These are phyloP conservation scores for Ambrosiella beaveri DNA, from an alignment of 2,329 filamentous ascomycete species.

Conservation along the genomic window DNA sequence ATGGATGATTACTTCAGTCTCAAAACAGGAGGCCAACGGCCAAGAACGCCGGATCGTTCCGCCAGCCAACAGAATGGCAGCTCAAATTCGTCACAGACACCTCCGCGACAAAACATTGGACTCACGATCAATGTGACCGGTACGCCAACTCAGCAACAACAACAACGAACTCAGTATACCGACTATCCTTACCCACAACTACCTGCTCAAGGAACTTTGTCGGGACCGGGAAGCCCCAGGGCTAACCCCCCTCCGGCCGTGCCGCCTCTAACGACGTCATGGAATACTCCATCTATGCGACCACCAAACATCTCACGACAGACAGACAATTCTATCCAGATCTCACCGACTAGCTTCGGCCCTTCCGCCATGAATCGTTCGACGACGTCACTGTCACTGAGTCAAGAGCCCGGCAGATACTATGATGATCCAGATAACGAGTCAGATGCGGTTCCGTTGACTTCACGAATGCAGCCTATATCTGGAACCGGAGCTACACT, in stretches of 20 bases:
- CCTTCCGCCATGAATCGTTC: conserved; percentile 31
- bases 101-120: not conserved
- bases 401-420: conserved; percentile 6
- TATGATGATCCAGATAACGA: conserved; percentile 10
- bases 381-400: conserved; percentile 17
- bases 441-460: conserved; percentile 30
- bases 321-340: conserved; percentile 19
- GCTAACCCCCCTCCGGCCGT: conserved; percentile 26
- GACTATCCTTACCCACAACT: conserved; percentile 12
- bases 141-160: conserved; percentile 4
- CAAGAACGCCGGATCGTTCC: conserved; percentile 12
- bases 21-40: not conserved
- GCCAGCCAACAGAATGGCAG: not conserved
- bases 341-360: conserved; percentile 34
- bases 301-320: conserved; percentile 14
- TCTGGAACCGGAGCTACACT: conserved; percentile 25
- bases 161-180: conserved; percentile 1
- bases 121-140: conserved; percentile 7
- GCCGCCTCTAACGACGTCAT: conserved; percentile 15
- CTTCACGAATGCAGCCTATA: conserved; percentile 37
- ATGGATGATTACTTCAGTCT: conserved; percentile 7
- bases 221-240: conserved; percentile 6
- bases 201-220: not conserved
- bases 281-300: conserved; percentile 2
- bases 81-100: conserved; percentile 1